Conservation (phyloP, 179 eudicot species). For the Beta corolliflora region DNA sequence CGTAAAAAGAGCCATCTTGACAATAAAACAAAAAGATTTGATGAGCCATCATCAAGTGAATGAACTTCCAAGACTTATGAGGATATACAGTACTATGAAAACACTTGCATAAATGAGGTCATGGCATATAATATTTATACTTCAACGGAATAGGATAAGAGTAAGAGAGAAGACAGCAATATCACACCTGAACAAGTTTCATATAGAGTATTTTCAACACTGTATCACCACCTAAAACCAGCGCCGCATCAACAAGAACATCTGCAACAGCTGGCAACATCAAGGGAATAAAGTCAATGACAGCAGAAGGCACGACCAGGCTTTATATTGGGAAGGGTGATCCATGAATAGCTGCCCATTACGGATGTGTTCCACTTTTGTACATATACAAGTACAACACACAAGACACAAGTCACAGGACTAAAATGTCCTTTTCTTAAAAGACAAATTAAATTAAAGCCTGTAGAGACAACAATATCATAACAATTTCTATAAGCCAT, state of each 20-base stretch:
- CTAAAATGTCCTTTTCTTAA: not conserved
- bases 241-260: slow-evolving; percentile 94
- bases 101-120: not conserved
- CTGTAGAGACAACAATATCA: not conserved
- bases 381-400: not conserved
- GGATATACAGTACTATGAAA: not conserved
- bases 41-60: not conserved
- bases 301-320: not conserved
- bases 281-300: slow-evolving; percentile 25
- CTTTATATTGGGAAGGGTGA: not conserved
- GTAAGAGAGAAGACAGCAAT: not conserved
- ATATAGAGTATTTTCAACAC: slow-evolving; percentile 79
- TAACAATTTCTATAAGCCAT: not conserved
- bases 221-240: slow-evolving; percentile 89
- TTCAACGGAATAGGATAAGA: not conserved
- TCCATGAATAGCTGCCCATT: not conserved
- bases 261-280: slow-evolving; percentile 88
- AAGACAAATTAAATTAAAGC: slow-evolving; percentile 1
- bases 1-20: too few species aligned
- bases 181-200: slow-evolving; percentile 87
- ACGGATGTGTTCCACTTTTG: not conserved
- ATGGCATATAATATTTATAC: not conserved
- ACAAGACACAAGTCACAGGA: not conserved
- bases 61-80: slow-evolving; percentile 3
- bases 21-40: too few species aligned